Evolutionary conservation across 805 yeast species (phyloP), one percentile per base, ranked within the genome.

Genomic region (Vanderwaltozyma yarrowii): DNA sequence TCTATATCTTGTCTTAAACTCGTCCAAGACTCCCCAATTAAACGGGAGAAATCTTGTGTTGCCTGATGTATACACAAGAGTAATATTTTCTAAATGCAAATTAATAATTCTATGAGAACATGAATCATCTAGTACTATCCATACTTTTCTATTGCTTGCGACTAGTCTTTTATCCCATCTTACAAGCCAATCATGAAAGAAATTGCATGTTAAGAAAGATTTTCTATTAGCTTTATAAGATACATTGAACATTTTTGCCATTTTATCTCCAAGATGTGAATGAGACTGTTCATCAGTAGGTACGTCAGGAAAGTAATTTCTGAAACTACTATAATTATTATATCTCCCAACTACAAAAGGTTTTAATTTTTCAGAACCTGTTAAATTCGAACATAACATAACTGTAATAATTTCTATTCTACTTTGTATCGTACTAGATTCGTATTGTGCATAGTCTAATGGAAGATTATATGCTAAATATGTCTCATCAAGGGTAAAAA

Each of bases 401-500:
- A 77, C 71, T 0, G 82, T 74, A 10, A 67, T 48, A 6, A 70
- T 63, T 59, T 75, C 42, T 11, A 63, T 59, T 35, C 49, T 49
- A 36, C 65, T 63, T 39, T 57, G 60, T 14, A 58, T 54, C 16
- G 47, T 49, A 21, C 67, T 63, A 5, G 60, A 54, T 39, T 67
- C 70, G 39, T 59, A 59, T 38, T 68, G 72, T 5, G 73, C 67
- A 49, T 73, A 75, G 50, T 77, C 83, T 41, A 78, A 56, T 1
- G 83, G 81, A 21, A 77, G 55, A 35, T 74, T 70, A 48, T 76
- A 74, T 37, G 76, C 76, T 34, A 78, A 49, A 52, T 72, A 73
- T n/a, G 78, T 69, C 52, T 78, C 83, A 50, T 74, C 80, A 28
- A 78, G 46, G 1, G 78, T 73, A 48, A 76, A 78, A 10, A 78